Conservation (phyloP, 257 asterid species). For the Solanum ahanhuiri region DNA sequence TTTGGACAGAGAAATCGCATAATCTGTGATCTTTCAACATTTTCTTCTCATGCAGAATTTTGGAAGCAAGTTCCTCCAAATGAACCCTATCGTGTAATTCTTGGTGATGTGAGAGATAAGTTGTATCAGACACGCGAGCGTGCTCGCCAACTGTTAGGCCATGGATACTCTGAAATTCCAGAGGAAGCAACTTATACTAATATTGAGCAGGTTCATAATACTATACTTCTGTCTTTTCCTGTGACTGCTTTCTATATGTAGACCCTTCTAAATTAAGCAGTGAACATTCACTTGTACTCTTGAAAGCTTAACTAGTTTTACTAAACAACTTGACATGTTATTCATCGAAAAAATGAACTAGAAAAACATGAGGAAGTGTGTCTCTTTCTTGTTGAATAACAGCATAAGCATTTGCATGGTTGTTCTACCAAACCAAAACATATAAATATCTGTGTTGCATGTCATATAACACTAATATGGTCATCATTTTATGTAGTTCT, state of each 20-base stretch:
- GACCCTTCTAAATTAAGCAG: neutral
- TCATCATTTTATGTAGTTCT: constrained; percentile 16
- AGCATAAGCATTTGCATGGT: neutral
- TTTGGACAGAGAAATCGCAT: neutral
- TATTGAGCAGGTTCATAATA: constrained; percentile 22
- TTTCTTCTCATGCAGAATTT: constrained; percentile 23
- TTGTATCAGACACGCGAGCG: constrained; percentile 44
- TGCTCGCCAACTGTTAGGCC: constrained; percentile 33
- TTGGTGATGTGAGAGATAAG: constrained; percentile 42
- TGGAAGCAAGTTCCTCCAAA: constrained; percentile 39
- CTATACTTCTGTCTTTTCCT: neutral
- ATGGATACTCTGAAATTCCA: constrained; percentile 36
- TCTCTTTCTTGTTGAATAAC: neutral
- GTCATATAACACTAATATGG: neutral
- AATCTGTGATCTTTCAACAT: neutral
- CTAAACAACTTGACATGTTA: neutral
- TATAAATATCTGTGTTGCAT: neutral
- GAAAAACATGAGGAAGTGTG: neutral
- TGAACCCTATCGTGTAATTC: constrained; percentile 42
- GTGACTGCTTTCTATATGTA: neutral
- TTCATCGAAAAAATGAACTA: neutral
- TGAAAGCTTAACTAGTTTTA: neutral
- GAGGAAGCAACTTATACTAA: constrained; percentile 30
- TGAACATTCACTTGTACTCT: neutral
- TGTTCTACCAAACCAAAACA: neutral